phyloP scores from a whole-genome alignment of 2,329 filamentous ascomycete species.

The Penicillium sp. region DNA sequence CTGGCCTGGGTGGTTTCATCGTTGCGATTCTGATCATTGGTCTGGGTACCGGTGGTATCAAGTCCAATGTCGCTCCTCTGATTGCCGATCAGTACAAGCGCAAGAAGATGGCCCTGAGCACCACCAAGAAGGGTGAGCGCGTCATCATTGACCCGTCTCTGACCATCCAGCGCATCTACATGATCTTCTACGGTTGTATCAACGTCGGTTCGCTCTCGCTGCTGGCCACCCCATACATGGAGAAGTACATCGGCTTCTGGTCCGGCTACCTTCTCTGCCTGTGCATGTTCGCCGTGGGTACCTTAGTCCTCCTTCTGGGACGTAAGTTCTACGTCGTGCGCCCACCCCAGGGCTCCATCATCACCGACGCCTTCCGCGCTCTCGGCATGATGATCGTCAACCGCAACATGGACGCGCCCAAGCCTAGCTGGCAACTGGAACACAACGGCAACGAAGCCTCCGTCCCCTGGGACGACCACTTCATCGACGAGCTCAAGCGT shows the following conservation, averaged over 20 bases:
- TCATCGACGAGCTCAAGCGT: slow-evolving; percentile 73
- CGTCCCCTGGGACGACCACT: slow-evolving; percentile 69
- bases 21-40: slow-evolving; percentile 65
- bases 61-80: slow-evolving; percentile 64
- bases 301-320: slow-evolving; percentile 57
- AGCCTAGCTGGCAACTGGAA: slow-evolving; percentile 66
- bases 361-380: slow-evolving; percentile 67
- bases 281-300: slow-evolving; percentile 66
- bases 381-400: slow-evolving; percentile 59
- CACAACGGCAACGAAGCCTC: slow-evolving; percentile 47
- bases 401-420: slow-evolving; percentile 64
- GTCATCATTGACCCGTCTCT: slow-evolving; percentile 70
- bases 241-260: slow-evolving; percentile 69
- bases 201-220: slow-evolving; percentile 73
- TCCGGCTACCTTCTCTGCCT: slow-evolving; percentile 66
- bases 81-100: slow-evolving; percentile 69
- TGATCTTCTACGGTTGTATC: slow-evolving; percentile 76
- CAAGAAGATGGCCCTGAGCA: slow-evolving; percentile 56
- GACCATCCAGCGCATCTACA: slow-evolving; percentile 71
- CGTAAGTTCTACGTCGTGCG: slow-evolving; percentile 52
- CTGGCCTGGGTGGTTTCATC: slow-evolving; percentile 60
- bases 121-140: slow-evolving; percentile 52
- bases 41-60: slow-evolving; percentile 70
- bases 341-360: slow-evolving; percentile 65
- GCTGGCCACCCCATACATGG: slow-evolving; percentile 70